Evolutionary conservation across 2,329 filamentous ascomycete genomes (phyloP).

Genomic region (Blastomyces silverae): DNA sequence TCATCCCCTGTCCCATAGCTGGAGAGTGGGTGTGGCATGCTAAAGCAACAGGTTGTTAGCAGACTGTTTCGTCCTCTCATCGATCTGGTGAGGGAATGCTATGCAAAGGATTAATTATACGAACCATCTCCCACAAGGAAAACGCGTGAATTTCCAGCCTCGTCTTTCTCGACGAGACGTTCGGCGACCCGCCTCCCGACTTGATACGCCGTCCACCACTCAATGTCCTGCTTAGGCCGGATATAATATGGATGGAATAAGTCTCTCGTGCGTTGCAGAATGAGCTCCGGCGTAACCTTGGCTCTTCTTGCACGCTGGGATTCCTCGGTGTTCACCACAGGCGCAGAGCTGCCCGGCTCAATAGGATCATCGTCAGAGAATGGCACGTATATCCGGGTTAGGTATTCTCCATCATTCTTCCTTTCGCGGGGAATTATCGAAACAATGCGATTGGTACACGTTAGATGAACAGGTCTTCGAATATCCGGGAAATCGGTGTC

Average conservation of each 20-base stretch:
- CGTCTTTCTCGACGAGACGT: conserved; percentile 50
- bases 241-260: conserved; percentile 62
- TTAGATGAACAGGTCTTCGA: conserved; percentile 71
- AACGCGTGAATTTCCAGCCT: conserved; percentile 61
- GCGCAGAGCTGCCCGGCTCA: not conserved
- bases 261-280: conserved; percentile 58
- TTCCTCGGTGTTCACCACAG: conserved; percentile 47
- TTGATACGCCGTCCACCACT: conserved; percentile 71
- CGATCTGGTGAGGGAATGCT: not conserved
- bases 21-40: conserved; percentile 14
- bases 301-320: conserved; percentile 56
- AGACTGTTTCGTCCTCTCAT: not conserved
- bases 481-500: conserved; percentile 71
- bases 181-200: conserved; percentile 60
- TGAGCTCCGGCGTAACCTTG: conserved; percentile 56
- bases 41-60: not conserved
- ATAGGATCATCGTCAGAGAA: conserved; percentile 27
- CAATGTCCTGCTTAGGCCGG: conserved; percentile 55
- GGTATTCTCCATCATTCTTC: conserved; percentile 55
- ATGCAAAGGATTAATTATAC: conserved; percentile 13
- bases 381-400: conserved; percentile 59
- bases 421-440: conserved; percentile 71
- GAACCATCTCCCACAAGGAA: conserved; percentile 62
- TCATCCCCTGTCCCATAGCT: conserved; percentile 12
- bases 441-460: conserved; percentile 66